A percentile compares a stretch with the other conserved stretches of the same genome.
phyloP scores from a whole-genome alignment of 2,329 filamentous ascomycete genomes.

The Dactylellina leptospora region DNA sequence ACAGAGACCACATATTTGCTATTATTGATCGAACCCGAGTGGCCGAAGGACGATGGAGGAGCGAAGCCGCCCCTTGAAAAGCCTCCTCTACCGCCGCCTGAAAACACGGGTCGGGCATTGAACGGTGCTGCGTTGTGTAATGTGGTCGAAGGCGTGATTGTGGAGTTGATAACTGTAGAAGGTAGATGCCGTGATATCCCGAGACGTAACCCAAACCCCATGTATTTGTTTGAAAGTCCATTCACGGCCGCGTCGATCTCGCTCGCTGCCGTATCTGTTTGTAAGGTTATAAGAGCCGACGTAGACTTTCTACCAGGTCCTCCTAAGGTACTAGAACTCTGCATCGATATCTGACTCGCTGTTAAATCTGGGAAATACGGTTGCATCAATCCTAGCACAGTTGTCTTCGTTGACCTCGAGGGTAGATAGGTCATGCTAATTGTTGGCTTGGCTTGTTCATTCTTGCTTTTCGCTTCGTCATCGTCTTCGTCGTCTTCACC shows the following conservation, averaged over 20 bases:
- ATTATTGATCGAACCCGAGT: constrained; percentile 56
- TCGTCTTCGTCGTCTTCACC: constrained; percentile 67
- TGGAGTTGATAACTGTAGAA: constrained; percentile 71
- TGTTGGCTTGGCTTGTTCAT: constrained; percentile 67
- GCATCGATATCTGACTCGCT: constrained; percentile 77
- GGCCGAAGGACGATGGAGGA: constrained; percentile 76
- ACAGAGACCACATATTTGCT: constrained; percentile 71
- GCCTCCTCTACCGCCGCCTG: constrained; percentile 63
- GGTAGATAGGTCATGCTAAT: constrained; percentile 70
- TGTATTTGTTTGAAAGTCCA: constrained; percentile 77
- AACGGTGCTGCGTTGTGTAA: constrained; percentile 70
- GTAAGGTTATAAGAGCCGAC: constrained; percentile 81
- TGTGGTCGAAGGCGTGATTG: constrained; percentile 64
- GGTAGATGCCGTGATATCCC: constrained; percentile 83
- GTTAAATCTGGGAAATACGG: constrained; percentile 67
- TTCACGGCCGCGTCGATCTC: constrained; percentile 85
- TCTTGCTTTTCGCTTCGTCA: constrained; percentile 58
- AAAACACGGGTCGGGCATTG: constrained; percentile 74
- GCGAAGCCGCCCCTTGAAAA: constrained; percentile 73
- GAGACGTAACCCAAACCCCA: constrained; percentile 84
- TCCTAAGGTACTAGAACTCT: constrained; percentile 66
- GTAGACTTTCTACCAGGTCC: constrained; percentile 74
- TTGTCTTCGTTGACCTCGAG: constrained; percentile 68
- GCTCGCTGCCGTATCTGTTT: constrained; percentile 79
- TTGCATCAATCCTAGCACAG: constrained; percentile 68